Percentiles rank a stretch among this genome's conserved stretches.
phyloP scores from a whole-genome alignment of 305 asterid species.

The Solanum hybrid region DNA sequence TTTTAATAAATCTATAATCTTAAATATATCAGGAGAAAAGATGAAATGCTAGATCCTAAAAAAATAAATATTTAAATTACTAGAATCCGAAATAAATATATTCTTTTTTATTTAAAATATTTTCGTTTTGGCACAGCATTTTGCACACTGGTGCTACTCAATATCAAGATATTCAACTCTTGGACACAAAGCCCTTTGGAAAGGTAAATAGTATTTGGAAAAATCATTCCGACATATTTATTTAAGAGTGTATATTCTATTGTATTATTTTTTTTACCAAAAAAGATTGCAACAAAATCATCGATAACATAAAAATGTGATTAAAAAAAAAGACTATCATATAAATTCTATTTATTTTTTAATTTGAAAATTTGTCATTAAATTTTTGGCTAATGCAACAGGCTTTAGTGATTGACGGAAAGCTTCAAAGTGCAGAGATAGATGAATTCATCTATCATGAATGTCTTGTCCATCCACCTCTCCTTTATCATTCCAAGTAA shows the following conservation, averaged over 20 bases:
- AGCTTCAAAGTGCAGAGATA: constrained; percentile 91
- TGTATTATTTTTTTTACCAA: neutral
- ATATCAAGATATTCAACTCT: constrained; percentile 84
- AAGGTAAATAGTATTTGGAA: constrained; percentile 11
- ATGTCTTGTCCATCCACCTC: constrained; percentile 85
- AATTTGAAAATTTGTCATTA: neutral
- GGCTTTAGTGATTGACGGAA: constrained; percentile 94
- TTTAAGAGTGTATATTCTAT: neutral
- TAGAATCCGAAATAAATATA: neutral
- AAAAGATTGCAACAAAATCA: neutral
- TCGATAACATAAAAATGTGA: too few relatives aligned
- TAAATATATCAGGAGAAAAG: neutral
- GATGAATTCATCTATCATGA: constrained; percentile 96
- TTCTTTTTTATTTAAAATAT: neutral
- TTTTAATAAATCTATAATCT: neutral
- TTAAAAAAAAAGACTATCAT: too few relatives aligned
- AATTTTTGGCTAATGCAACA: constrained; percentile 7
- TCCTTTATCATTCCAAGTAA: constrained; percentile 65
- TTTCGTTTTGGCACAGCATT: constrained; percentile 33
- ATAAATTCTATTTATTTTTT: neutral
- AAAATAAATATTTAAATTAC: neutral
- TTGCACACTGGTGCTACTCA: constrained; percentile 84
- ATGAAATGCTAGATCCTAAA: neutral
- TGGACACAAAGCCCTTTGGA: constrained; percentile 95
- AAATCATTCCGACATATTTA: neutral